Evolutionary conservation across 1,284 basidiomycete genomes (phyloP), one percentile per base, ranked within the genome.

Genomic region (Tremellales sp.): DNA sequence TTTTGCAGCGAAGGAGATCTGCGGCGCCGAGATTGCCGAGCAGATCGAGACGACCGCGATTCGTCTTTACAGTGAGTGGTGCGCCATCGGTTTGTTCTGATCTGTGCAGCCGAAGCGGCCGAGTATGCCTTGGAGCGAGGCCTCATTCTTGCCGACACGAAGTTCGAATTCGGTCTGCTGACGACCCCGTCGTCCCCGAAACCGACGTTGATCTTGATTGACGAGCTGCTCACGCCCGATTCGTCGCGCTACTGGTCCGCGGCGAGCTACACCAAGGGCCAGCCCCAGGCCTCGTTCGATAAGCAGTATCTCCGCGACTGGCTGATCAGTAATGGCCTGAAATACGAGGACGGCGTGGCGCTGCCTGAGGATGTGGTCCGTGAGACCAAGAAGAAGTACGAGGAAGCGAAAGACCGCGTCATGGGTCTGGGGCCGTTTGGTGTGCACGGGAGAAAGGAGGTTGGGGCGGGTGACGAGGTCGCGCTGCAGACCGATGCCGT

Each of bases 261-360:
- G 0, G 78, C 76, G 12, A 79, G 76, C 3, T 98, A 95, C 74
- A 72, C 75, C 32, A 77, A 82, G 2, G 94, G 94, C 8, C 76
- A 79, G 47, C 68, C 83, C 0, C 94, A 97, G 73, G 80, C 84
- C 18, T 91, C 88, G 63, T 98, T 95, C 63, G 95, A 98, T 73
- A 98, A 99, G 76, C 94, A 99, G 74, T 97, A 87, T 66, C 75
- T 98, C 37, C 78, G 95, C 29, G 92, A 97, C 70, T 92, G 91
- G 86, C 75, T 97, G 33, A 81, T 81, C 21, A 69, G 74, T 22
- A 75, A 77, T 4, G 88, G 87, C 0, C 77, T 77, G 53, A 88
- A 86, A 68, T 87, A 86, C 0, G 75, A 88, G 26, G 88, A 91
- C 63, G 81, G 77, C 44, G 87, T 85, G 6, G 78, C 74, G 3